Evolutionary conservation across 2,329 filamentous ascomycete species (phyloP), one percentile per base, ranked within the genome.

Genomic region (Claviceps sp.): DNA sequence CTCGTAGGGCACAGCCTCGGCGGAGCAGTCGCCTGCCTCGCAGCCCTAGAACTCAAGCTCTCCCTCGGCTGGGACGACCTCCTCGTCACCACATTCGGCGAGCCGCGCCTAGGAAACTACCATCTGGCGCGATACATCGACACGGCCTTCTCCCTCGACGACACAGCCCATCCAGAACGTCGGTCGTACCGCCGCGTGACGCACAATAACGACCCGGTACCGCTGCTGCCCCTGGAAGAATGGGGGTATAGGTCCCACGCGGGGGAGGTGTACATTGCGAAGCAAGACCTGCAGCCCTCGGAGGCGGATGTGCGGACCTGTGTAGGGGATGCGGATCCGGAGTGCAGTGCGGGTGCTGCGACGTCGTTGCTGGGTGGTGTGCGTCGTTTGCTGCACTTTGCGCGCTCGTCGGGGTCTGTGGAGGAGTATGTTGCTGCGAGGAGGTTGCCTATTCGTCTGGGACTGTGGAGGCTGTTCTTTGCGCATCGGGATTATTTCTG

Each of bases 401-500:
- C 54, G 22, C 42, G 51, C 22, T 58, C 60, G 30, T 60, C 63
- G 41, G 50, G 55, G 11, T 53, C 68, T 9, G 52, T 55, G 13
- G 42, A 57, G 16, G 61, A 61, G 18, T 56, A 59, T 50, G 52
- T 55, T 22, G 52, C 57, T 41, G 53, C 55, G 20, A 57, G 82
- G 14, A 82, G 68, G 74, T 78, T 71, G 67, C 82, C 61, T 63
- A 76, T 58, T 61, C 66, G 78, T 67, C 65, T 90, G 60, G 86
- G 85, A 65, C 76, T 94, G n/a, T 95, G 91, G 88, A 82, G 95
- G 68, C 71, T 96, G 7, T 84, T 97, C 63, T 95, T 94, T 67
- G 86, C 90, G 1, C 93, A 98, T 69, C 75, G 93, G 41, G 93
- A 98, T 70, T 98, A 98, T 67, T 97, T 98, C 68, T 95, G 88